These are phyloP conservation scores for Rhodotorula mucilaginosa DNA, from an alignment of 1,284 basidiomycete species.

Conservation along the genomic window DNA sequence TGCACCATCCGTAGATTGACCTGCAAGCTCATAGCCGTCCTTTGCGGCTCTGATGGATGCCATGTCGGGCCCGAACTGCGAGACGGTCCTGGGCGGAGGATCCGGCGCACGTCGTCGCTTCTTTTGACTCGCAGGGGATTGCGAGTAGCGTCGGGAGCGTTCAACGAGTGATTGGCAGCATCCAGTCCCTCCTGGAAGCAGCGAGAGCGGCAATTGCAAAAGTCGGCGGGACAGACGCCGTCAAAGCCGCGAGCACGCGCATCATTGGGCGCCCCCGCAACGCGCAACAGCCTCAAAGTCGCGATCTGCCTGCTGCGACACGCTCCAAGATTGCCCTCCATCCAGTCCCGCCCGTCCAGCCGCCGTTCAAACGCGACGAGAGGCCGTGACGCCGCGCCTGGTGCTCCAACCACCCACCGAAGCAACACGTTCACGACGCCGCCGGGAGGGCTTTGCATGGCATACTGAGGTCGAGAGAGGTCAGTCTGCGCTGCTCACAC, in stretches of 20 bases:
- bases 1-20: background rate
- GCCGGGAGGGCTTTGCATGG: background rate
- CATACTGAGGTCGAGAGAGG: background rate
- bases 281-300: background rate
- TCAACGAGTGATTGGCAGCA: background rate
- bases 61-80: background rate
- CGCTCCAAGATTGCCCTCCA: background rate
- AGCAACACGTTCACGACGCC: background rate
- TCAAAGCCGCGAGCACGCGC: background rate
- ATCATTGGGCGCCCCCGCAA: background rate
- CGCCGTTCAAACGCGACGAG: background rate
- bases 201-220: background rate
- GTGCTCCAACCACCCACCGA: background rate
- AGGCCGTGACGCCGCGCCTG: background rate
- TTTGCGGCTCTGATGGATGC: background rate
- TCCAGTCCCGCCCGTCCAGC: background rate
- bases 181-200: background rate
- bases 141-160: background rate
- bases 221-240: too few species aligned
- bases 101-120: background rate
- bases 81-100: background rate
- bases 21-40: constrained; percentile 17
- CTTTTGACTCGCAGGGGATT: too few species aligned
- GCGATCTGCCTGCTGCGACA: background rate
- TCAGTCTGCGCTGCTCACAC: background rate